A percentile compares a stretch with the other conserved stretches of the same genome.
phyloP scores from a whole-genome alignment of 495 filamentous ascomycete genomes.

The Hypoxylon crocopeplum region DNA sequence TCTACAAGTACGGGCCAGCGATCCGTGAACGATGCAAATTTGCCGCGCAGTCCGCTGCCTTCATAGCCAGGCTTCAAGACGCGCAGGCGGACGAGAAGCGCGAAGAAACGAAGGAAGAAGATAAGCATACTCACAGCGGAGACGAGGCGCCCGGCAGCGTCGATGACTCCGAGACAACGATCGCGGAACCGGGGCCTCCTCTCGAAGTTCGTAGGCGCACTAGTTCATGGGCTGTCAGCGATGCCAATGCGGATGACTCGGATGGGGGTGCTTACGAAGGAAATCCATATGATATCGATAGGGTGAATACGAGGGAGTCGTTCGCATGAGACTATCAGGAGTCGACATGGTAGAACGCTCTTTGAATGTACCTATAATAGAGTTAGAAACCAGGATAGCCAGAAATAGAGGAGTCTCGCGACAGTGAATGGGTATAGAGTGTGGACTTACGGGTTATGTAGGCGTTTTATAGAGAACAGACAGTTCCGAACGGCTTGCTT shows the following conservation, averaged over 20 bases:
- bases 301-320: slow-evolving; percentile 2
- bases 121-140: neutral
- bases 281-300: neutral
- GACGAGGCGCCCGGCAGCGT: neutral
- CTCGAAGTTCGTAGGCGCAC: neutral
- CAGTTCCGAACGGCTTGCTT: no score
- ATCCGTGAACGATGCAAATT: slow-evolving; percentile 1
- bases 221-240: neutral
- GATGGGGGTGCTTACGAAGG: neutral
- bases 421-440: no score
- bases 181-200: neutral
- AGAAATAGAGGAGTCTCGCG: no score
- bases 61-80: neutral
- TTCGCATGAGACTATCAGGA: no score
- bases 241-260: neutral
- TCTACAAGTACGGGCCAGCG: slow-evolving; percentile 61
- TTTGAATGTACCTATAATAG: no score
- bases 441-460: no score
- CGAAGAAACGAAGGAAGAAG: neutral
- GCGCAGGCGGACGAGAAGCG: neutral
- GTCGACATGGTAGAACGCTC: no score
- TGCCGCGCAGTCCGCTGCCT: slow-evolving; percentile 1
- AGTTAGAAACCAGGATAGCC: no score
- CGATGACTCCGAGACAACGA: neutral
- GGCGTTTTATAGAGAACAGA: no score